Evolutionary conservation across 768 basidiomycete genomes (phyloP).

Genomic region (Trametes gibbosa): DNA sequence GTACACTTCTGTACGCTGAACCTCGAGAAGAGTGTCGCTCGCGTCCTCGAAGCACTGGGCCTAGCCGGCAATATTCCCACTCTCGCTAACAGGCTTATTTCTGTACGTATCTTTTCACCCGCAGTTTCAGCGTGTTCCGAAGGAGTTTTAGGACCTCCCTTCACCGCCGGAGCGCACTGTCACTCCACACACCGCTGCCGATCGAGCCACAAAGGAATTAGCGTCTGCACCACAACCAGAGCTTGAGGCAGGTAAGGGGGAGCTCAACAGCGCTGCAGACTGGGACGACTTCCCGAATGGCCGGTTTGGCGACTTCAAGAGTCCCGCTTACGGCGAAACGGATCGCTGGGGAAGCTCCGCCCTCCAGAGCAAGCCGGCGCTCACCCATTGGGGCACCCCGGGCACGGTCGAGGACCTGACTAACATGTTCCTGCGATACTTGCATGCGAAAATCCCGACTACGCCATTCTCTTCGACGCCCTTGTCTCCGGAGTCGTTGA

Average conservation of each 20-base stretch:
- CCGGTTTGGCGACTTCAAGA: constrained; percentile 95
- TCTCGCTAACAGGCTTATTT: constrained; percentile 63
- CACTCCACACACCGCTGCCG: constrained; percentile 63
- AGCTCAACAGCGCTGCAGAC: constrained; percentile 70
- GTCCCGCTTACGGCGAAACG: constrained; percentile 87
- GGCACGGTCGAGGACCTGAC: constrained; percentile 67
- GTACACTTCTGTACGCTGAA: constrained; percentile 97
- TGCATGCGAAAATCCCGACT: constrained; percentile 65
- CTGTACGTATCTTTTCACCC: constrained; percentile 36
- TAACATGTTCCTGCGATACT: constrained; percentile 73
- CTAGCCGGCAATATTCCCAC: constrained; percentile 55
- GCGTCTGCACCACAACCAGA: constrained; percentile 47
- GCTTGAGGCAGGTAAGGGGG: constrained; percentile 63
- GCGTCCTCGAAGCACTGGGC: constrained; percentile 73
- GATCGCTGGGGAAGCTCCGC: constrained; percentile 75
- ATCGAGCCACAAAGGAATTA: constrained; percentile 56
- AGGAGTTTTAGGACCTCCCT: constrained; percentile 34
- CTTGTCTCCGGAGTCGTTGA: constrained; percentile 75
- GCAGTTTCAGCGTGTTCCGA: constrained; percentile 2
- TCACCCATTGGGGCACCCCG: constrained; percentile 78
- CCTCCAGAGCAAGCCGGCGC: constrained; percentile 60
- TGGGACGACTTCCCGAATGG: constrained; percentile 99
- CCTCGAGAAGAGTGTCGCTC: constrained; percentile 91
- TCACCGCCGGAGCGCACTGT: constrained; percentile 41
- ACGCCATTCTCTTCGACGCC: constrained; percentile 90